Evolutionary conservation across 2,329 filamentous ascomycete species (phyloP), one percentile per base, ranked within the genome.

Genomic region (Fusarium sp.): DNA sequence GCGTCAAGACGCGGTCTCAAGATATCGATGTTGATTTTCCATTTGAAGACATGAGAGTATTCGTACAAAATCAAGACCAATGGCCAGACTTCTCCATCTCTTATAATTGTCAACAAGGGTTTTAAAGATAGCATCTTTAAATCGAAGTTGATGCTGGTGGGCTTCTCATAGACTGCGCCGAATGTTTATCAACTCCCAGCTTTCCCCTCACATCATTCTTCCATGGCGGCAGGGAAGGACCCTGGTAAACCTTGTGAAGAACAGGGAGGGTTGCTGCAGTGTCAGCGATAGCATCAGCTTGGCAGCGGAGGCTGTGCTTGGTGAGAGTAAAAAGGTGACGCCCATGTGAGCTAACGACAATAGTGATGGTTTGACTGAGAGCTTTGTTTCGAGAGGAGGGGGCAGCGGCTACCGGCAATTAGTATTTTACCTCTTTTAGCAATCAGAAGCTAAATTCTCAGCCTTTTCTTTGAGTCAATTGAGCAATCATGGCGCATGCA

Each of bases 311-410:
- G 76, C 76, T 74, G 76, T 78, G 75, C 75, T 66, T 57, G 42
- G 24, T 32, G 60, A 54, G 38, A 48, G 26, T 22, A 57, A 48
- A 62, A 48, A 45, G 54, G 51, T 26, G 65, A 69, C 47, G 61
- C 28, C 48, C 45, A 47, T 42, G 36, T 28, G 32, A 73, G 55
- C 63, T 68, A 61, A 47, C 48, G 50, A 65, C 53, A 48, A 67
- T 61, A 51, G 65, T 54, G 42, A 69, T 72, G 57, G 62, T 61
- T 63, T 56, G 66, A 56, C 62, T 60, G 56, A 55, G 68, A 70
- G 70, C 36, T 72, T 71, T 75, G 76, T 78, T 78, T 78, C 75
- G 72, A 76, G 69, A 76, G 73, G 76, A 78, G 76, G 76, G 76
- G 76, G 28, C 58, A 72, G 65, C 60, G 47, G 42, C 56, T 67